These are phyloP conservation scores for Vitellaria paradoxa DNA, from an alignment of 179 eudicot genomes.

Conservation along the genomic window DNA sequence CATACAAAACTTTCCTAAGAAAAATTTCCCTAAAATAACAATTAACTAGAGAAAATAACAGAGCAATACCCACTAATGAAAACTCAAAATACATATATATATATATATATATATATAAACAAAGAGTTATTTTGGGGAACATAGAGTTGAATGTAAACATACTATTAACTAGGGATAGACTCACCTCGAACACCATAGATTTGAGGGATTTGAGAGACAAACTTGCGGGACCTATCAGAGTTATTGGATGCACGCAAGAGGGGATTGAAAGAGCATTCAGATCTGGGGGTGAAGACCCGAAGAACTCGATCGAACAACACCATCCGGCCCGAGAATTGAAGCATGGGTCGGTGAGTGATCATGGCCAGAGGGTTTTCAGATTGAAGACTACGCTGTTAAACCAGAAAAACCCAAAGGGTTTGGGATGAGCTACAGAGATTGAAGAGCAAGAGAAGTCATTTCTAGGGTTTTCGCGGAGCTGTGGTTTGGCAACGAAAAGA, in stretches of 20 bases:
- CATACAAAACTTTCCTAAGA: not conserved
- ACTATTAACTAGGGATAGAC: not conserved
- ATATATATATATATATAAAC: not conserved
- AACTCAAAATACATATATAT: too few relatives aligned
- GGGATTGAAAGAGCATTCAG: not conserved
- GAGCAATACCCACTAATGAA: not conserved
- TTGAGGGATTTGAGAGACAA: conserved; percentile 11
- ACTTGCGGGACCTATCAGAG: not conserved
- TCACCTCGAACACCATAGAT: conserved; percentile 14
- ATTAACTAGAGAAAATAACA: not conserved
- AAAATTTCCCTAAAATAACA: too few relatives aligned
- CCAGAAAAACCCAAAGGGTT: not conserved
- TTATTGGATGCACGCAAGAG: not conserved
- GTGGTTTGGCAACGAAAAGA: too few relatives aligned
- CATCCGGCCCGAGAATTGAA: conserved; percentile 6
- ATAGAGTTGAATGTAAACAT: not conserved
- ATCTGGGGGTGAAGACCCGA: conserved; percentile 16
- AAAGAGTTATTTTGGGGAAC: not conserved
- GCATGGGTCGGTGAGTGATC: conserved; percentile 12
- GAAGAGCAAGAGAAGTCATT: not conserved
- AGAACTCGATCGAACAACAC: conserved; percentile 15
- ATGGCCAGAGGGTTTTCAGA: conserved; percentile 7
- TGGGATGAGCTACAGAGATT: too few relatives aligned
- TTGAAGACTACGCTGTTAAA: not conserved
- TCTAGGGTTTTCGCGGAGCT: not conserved